phyloP scores from a whole-genome alignment of 108 stramenopile genomes.

The Pseudonitzschia pungens region DNA sequence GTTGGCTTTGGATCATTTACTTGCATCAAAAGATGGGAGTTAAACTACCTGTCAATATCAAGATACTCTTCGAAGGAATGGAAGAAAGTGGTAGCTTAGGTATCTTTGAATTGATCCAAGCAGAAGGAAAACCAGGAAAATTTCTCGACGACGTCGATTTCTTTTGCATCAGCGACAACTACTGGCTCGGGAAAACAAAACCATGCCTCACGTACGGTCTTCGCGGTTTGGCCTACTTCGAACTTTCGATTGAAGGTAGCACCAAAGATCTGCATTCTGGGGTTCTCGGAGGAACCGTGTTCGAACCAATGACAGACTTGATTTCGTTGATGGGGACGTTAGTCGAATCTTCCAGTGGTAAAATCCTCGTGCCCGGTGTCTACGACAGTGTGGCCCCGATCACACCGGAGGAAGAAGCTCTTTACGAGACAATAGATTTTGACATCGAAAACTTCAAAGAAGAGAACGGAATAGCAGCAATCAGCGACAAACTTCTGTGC shows the following conservation, averaged over 20 bases:
- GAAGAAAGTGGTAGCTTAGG: slow-evolving; percentile 82
- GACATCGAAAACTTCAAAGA: slow-evolving; percentile 60
- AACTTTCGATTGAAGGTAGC: slow-evolving; percentile 59
- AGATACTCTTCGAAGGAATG: slow-evolving; percentile 84
- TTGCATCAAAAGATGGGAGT: slow-evolving; percentile 63
- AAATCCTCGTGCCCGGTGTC: slow-evolving; percentile 71
- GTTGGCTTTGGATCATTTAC: slow-evolving; percentile 81
- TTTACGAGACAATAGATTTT: slow-evolving; percentile 78
- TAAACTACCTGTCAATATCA: slow-evolving; percentile 71
- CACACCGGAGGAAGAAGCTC: slow-evolving; percentile 64
- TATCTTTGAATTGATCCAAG: slow-evolving; percentile 65
- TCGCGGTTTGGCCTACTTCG: slow-evolving; percentile 77
- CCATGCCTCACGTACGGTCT: slow-evolving; percentile 86
- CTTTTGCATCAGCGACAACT: slow-evolving; percentile 76
- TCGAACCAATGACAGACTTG: slow-evolving; percentile 84
- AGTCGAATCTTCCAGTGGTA: slow-evolving; percentile 60
- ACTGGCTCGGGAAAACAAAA: slow-evolving; percentile 76
- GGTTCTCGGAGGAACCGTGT: slow-evolving; percentile 74
- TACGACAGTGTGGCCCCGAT: slow-evolving; percentile 75
- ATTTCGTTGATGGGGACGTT: slow-evolving; percentile 69
- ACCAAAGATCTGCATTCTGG: slow-evolving; percentile 84
- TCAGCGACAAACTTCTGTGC: slow-evolving; percentile 59
- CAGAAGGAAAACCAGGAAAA: slow-evolving; percentile 56
- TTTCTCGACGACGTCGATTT: slow-evolving; percentile 75
- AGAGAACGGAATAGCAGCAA: slow-evolving; percentile 50